phyloP scores from a whole-genome alignment of 129 eudicot genomes.

The Pittosporum tobira region DNA sequence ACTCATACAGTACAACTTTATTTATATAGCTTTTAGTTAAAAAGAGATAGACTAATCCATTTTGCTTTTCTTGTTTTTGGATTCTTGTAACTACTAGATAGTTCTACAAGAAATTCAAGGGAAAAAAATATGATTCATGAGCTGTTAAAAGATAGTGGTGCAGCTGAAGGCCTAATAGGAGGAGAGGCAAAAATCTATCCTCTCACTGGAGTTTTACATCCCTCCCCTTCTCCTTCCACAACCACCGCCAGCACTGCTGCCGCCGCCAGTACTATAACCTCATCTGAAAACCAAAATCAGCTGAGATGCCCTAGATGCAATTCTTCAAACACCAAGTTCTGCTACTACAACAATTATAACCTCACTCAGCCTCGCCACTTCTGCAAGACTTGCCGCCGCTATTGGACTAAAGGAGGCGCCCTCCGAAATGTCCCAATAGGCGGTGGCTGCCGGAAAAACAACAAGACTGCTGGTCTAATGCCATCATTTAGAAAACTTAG shows the following conservation, averaged over 20 bases:
- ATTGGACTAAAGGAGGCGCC: conserved; percentile 89
- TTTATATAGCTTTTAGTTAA: conserved; percentile 17
- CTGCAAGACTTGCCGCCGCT: conserved; percentile 86
- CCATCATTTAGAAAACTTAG: conserved; percentile 25
- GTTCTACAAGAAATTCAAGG: conserved; percentile 21
- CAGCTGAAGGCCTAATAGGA: conserved; percentile 27
- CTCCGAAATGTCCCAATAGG: conserved; percentile 82
- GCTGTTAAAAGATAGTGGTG: conserved; percentile 37
- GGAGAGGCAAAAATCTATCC: conserved; percentile 39
- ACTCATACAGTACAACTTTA: conserved; percentile 32
- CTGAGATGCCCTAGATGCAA: conserved; percentile 76
- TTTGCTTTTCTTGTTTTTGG: conserved; percentile 28
- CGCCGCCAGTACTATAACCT: conserved; percentile 16
- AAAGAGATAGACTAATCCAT: conserved; percentile 1
- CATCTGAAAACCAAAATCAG: conserved; percentile 26
- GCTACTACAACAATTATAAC: conserved; percentile 90
- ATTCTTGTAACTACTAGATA: too few species aligned
- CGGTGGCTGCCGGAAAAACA: conserved; percentile 77
- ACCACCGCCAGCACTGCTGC: conserved; percentile 33
- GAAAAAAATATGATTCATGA: conserved; percentile 74
- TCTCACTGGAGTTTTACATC: conserved; percentile 18
- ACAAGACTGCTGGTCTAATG: conserved; percentile 28
- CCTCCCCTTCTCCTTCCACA: conserved; percentile 19
- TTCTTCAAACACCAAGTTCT: conserved; percentile 69
- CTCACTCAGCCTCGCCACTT: conserved; percentile 93